These are phyloP conservation scores for Phytophthora citricola DNA, from an alignment of 352 stramenopile species.

Conservation along the genomic window DNA sequence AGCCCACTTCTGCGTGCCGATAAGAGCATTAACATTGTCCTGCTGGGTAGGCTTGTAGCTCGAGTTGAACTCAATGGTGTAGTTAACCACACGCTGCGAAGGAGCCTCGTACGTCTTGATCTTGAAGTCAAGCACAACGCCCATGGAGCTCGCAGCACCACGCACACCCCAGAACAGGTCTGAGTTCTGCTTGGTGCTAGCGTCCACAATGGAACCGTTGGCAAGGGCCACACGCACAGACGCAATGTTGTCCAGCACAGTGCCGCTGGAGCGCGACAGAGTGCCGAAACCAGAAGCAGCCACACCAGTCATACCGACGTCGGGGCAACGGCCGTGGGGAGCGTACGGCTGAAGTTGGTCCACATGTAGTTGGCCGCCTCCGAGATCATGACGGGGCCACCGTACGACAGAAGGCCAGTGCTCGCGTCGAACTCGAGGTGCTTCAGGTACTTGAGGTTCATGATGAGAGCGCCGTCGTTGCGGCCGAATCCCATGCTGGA, in stretches of 20 bases:
- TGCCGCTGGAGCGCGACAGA: slow-evolving; percentile 27
- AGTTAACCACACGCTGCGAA: slow-evolving; percentile 24
- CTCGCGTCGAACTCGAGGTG: slow-evolving; percentile 26
- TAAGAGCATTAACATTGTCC: slow-evolving; percentile 31
- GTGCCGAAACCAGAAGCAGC: slow-evolving; percentile 25
- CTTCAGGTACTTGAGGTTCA: slow-evolving; percentile 34
- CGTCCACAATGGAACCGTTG: slow-evolving; percentile 33
- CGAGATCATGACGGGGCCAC: slow-evolving; percentile 6
- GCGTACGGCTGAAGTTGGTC: slow-evolving; percentile 18
- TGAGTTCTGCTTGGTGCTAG: slow-evolving; percentile 26
- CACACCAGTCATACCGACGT: slow-evolving; percentile 40
- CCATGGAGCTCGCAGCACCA: background rate
- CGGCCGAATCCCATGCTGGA: slow-evolving; percentile 24
- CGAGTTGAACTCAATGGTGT: slow-evolving; percentile 31
- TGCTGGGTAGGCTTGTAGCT: slow-evolving; percentile 27
- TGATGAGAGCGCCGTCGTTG: slow-evolving; percentile 34
- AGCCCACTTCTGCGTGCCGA: slow-evolving; percentile 34
- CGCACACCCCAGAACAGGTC: slow-evolving; percentile 15
- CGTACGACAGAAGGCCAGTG: slow-evolving; percentile 31
- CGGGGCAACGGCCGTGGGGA: slow-evolving; percentile 34
- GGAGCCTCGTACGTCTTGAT: slow-evolving; percentile 24
- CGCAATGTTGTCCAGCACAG: slow-evolving; percentile 35
- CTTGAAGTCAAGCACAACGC: slow-evolving; percentile 34
- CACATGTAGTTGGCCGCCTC: slow-evolving; percentile 32
- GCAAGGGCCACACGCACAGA: slow-evolving; percentile 32